Evolutionary conservation across 495 filamentous ascomycete genomes (phyloP).

Genomic region (Annulohypoxylon stygium): DNA sequence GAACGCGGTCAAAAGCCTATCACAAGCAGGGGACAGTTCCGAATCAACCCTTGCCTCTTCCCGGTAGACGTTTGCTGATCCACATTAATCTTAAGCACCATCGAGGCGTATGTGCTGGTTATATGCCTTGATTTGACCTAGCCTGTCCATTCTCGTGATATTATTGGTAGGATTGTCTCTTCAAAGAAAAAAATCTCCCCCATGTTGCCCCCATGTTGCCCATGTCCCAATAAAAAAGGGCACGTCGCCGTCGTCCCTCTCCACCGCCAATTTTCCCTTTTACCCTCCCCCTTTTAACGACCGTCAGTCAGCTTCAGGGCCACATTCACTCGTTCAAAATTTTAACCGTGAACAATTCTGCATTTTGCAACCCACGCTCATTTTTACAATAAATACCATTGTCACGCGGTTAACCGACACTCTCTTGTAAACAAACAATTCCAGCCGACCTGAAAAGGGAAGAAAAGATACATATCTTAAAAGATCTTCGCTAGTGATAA

Average conservation of each 20-base stretch:
- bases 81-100: constrained; percentile 38
- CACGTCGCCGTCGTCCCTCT: constrained; percentile 25
- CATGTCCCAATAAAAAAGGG: constrained; percentile 46
- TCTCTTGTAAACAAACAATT: constrained; percentile 25
- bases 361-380: constrained; percentile 49
- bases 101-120: constrained; percentile 26
- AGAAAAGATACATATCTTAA: background rate
- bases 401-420: constrained; percentile 35
- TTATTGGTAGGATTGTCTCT: constrained; percentile 28
- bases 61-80: constrained; percentile 48
- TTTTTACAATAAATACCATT: constrained; percentile 26
- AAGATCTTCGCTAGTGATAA: constrained; percentile 27
- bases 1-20: constrained; percentile 24
- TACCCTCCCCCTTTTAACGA: constrained; percentile 32
- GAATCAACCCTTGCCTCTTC: constrained; percentile 40
- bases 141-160: constrained; percentile 8
- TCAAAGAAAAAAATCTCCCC: constrained; percentile 24
- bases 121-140: constrained; percentile 32
- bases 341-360: constrained; percentile 33
- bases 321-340: constrained; percentile 32
- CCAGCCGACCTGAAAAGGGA: background rate
- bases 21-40: constrained; percentile 20
- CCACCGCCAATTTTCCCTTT: constrained; percentile 31
- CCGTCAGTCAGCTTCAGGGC: constrained; percentile 29
- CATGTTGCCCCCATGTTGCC: background rate